Evolutionary conservation across 2,329 filamentous ascomycete species (phyloP), one percentile per base, ranked within the genome.

Genomic region (Nectriaceae sp.): DNA sequence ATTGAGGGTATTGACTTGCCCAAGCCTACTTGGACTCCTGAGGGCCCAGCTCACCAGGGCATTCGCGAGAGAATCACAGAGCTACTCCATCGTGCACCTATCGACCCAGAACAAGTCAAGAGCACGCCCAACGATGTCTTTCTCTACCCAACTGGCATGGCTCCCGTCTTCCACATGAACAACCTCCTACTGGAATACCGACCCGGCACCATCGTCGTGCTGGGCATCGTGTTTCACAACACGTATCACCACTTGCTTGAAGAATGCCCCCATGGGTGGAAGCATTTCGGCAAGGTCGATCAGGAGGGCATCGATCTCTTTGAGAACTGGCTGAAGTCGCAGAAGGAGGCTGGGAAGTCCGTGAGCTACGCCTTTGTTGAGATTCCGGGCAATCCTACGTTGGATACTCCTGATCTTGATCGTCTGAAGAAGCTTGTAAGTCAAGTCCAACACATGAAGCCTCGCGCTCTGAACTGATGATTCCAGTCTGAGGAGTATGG

Each of bases 61-160:
- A 51, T 80, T 19, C 61, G 70, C 13, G 61, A 68, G 49, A 68
- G 76, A 5, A 72, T 81, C 42, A 56, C 65, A 1, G 62, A 65
- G 3, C 61, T 79, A 11, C 55, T 78, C 13, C 69, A 70, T 45
- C 69, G 74, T 4, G 75, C 71, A 1, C 63, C 73, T 2, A 59
- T 66, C 20, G 59, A 68, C 5, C 48, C 57, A n/a, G 39, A 54
- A 11, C 56, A 62, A 11, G 55, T 63, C n/a, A 59, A 52, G 21
- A 56, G 63, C 41, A 44, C 47, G 3, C 29, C 62, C 1, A 40
- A 39, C 3, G 78, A 83, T 50, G 72, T 84, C 1, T 80, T 71
- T 42, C 65, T 84, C 18, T 82, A 77, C 56, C 72, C 74, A 4
- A 76, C 76, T 0, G 80, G 80, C 21, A 83, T 83, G 79, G 73